phyloP scores from a whole-genome alignment of 352 stramenopile species.

The Thalassiosira hispida region DNA sequence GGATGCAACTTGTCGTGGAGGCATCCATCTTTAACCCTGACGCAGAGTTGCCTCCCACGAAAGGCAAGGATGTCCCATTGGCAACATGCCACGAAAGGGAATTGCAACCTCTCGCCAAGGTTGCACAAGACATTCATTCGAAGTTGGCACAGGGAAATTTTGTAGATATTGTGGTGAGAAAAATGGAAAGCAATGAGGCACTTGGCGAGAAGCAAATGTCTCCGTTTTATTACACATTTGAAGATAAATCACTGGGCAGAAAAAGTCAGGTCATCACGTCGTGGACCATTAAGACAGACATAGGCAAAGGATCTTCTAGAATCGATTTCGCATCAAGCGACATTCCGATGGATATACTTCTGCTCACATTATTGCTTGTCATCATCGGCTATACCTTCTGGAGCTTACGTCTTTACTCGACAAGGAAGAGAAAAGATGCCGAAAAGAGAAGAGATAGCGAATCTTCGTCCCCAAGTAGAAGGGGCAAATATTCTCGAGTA shows the following conservation, averaged over 20 bases:
- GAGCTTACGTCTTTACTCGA: neutral
- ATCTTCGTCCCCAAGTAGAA: too few relatives aligned
- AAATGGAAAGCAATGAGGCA: slow-evolving; percentile 40
- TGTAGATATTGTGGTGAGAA: slow-evolving; percentile 40
- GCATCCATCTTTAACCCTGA: slow-evolving; percentile 70
- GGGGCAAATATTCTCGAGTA: slow-evolving; percentile 10
- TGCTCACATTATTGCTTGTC: neutral
- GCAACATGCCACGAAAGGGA: slow-evolving; percentile 53
- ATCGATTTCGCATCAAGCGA: neutral
- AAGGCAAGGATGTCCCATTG: slow-evolving; percentile 33
- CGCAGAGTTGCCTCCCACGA: slow-evolving; percentile 11
- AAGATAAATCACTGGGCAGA: slow-evolving; percentile 19
- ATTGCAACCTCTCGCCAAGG: slow-evolving; percentile 62
- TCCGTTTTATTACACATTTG: slow-evolving; percentile 41
- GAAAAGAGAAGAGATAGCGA: too few relatives aligned
- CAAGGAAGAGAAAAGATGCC: too few relatives aligned
- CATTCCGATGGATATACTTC: slow-evolving; percentile 14
- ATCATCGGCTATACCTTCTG: slow-evolving; percentile 14
- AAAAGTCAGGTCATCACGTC: slow-evolving; percentile 45
- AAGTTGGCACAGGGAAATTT: slow-evolving; percentile 60
- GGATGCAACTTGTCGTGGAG: slow-evolving; percentile 71
- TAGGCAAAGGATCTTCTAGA: slow-evolving; percentile 17
- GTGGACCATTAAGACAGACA: slow-evolving; percentile 57
- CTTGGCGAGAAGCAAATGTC: slow-evolving; percentile 34
- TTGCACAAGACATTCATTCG: slow-evolving; percentile 55